Evolutionary conservation across 2,329 filamentous ascomycete species (phyloP).

Genomic region (Phialophora chinensis): DNA sequence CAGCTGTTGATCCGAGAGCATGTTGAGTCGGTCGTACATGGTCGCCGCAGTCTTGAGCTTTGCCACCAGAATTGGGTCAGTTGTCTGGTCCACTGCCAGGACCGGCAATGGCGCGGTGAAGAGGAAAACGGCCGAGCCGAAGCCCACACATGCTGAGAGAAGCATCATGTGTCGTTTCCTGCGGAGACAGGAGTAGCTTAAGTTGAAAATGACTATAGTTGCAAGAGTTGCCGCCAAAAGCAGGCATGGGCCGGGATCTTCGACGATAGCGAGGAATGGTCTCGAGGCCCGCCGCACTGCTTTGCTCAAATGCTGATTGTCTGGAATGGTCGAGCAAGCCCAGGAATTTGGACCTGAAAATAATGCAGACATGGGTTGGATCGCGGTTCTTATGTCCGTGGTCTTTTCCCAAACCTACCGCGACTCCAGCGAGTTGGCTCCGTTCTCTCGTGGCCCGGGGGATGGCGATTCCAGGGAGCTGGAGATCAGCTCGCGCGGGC

Average conservation of each 20-base stretch:
- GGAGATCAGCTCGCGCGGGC: slow-evolving; percentile 6
- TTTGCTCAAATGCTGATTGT: slow-evolving; percentile 18
- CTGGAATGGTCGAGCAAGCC: slow-evolving; percentile 24
- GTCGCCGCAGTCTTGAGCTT: slow-evolving; percentile 51
- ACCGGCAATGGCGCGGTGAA: slow-evolving; percentile 32
- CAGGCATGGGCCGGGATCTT: slow-evolving; percentile 3
- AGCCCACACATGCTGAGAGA: slow-evolving; percentile 23
- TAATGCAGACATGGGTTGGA: slow-evolving; percentile 27
- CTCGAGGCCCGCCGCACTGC: slow-evolving; percentile 1
- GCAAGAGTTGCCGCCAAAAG: slow-evolving; percentile 9
- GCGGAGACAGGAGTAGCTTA: slow-evolving; percentile 21
- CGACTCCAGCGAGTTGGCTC: slow-evolving; percentile 9
- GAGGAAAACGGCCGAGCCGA: slow-evolving; percentile 38
- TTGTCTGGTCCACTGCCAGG: slow-evolving; percentile 48
- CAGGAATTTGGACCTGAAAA: slow-evolving; percentile 27
- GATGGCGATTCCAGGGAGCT: slow-evolving; percentile 3
- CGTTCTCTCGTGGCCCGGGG: slow-evolving; percentile 10
- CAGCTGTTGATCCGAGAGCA: slow-evolving; percentile 55
- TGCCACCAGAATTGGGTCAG: slow-evolving; percentile 50
- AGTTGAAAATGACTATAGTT: slow-evolving; percentile 16
- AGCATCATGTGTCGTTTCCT: slow-evolving; percentile 21
- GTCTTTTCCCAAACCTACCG: slow-evolving; percentile 15
- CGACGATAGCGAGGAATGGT: slow-evolving; percentile 1
- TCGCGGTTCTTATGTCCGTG: slow-evolving; percentile 25
- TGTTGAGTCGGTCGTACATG: slow-evolving; percentile 52